Conservation (phyloP, 192 early-diverging fungal species). For the Geosiphon pyriformis region DNA sequence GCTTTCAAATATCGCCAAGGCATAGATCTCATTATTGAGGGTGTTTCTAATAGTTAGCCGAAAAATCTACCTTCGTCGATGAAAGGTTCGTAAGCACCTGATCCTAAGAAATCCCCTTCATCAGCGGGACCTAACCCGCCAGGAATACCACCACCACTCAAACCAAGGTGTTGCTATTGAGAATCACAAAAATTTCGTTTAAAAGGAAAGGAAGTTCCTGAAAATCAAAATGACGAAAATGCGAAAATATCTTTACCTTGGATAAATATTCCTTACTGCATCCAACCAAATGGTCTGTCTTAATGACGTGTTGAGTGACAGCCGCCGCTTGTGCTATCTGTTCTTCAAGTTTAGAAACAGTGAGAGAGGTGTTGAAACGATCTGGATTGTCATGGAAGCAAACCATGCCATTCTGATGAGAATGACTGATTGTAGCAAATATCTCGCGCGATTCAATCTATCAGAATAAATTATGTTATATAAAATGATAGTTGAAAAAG, state of each 20-base stretch:
- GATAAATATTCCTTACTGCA: slow-evolving; percentile 22
- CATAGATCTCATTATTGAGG: too few species aligned
- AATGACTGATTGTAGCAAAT: slow-evolving; percentile 44
- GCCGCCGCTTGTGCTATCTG: slow-evolving; percentile 35
- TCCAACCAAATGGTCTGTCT: slow-evolving; percentile 9
- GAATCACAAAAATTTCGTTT: not conserved
- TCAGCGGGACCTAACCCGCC: slow-evolving; percentile 2
- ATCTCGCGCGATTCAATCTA: slow-evolving; percentile 48
- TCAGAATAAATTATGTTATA: not conserved
- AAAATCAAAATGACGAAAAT: not conserved
- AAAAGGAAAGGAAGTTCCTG: not conserved
- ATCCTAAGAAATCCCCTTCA: not conserved
- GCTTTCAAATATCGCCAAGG: too few species aligned
- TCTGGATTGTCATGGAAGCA: slow-evolving; percentile 63
- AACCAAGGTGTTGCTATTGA: not conserved
- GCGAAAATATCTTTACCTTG: slow-evolving; percentile 2
- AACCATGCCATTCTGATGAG: slow-evolving; percentile 55
- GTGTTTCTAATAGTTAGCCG: too few species aligned
- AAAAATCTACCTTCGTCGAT: slow-evolving; percentile 1
- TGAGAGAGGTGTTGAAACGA: slow-evolving; percentile 35
- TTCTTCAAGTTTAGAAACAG: slow-evolving; percentile 41
- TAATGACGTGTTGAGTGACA: slow-evolving; percentile 20
- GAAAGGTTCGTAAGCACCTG: not conserved
- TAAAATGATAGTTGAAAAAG: too few species aligned
- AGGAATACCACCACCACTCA: not conserved